Percentiles rank a stretch among this genome's conserved stretches.
Conservation (phyloP, 2,329 filamentous ascomycete genomes). For the Thelonectria olida region DNA sequence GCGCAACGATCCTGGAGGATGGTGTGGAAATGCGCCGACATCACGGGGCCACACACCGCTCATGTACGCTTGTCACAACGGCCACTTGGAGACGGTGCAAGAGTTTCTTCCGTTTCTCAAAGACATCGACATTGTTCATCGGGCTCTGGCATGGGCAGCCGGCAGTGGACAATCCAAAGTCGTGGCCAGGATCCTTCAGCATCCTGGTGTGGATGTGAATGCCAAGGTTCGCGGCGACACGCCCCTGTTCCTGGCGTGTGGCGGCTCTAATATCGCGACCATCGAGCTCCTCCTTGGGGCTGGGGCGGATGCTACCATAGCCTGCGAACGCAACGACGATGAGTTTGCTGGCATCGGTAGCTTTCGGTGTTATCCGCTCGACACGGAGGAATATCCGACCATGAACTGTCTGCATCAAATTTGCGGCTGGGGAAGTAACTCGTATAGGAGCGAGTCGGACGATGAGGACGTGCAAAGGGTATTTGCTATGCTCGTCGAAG, state of each 20-base stretch:
- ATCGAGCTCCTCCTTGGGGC: conserved; percentile 40
- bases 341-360: background rate
- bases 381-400: no score
- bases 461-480: conserved; percentile 3
- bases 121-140: conserved; percentile 32
- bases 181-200: conserved; percentile 40
- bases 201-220: conserved; percentile 46
- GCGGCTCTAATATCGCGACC: conserved; percentile 12
- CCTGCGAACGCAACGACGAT: conserved; percentile 13
- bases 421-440: background rate
- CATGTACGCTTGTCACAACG: conserved; percentile 42
- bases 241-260: conserved; percentile 31
- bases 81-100: conserved; percentile 39
- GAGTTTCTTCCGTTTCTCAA: conserved; percentile 40
- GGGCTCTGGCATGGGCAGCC: conserved; percentile 42
- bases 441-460: background rate
- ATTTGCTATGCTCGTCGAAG: conserved; percentile 32
- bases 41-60: conserved; percentile 40
- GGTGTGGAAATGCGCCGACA: background rate
- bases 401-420: conserved; percentile 24
- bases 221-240: conserved; percentile 30
- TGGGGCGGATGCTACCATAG: conserved; percentile 42
- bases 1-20: background rate
- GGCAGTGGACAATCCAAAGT: conserved; percentile 24
- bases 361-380: background rate